Evolutionary conservation across 805 yeast species (phyloP).

Genomic region (Kregervanrija delftensis): DNA sequence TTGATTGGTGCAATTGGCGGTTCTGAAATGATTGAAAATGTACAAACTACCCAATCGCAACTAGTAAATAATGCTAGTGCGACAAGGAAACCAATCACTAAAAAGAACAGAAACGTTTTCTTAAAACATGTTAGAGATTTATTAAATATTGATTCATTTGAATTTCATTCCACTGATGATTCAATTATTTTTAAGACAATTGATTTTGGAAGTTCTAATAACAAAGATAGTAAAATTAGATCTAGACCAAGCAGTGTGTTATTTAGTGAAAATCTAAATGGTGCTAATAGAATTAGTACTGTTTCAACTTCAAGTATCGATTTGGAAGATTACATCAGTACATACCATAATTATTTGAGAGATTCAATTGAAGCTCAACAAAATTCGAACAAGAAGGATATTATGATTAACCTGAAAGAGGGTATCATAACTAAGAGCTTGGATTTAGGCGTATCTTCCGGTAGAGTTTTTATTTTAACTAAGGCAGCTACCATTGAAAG

Average conservation of each 20-base stretch:
- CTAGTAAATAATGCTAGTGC: conserved; percentile 7
- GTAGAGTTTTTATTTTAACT: conserved; percentile 21
- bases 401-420: background rate
- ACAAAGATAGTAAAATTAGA: conserved; percentile 25
- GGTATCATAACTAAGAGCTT: no score
- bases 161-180: conserved; percentile 43
- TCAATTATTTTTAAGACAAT: conserved; percentile 56
- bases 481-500: conserved; percentile 71
- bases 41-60: conserved; percentile 8
- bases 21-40: conserved; percentile 12
- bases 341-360: conserved; percentile 19
- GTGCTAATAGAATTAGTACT: conserved; percentile 27
- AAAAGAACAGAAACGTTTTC: conserved; percentile 35
- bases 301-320: conserved; percentile 29
- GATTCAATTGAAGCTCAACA: conserved; percentile 8
- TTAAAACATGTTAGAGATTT: conserved; percentile 55
- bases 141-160: conserved; percentile 52
- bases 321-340: conserved; percentile 24
- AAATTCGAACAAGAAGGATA: background rate
- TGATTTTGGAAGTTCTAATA: conserved; percentile 7
- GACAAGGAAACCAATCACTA: background rate
- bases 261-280: conserved; percentile 23
- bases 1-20: conserved; percentile 50
- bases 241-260: conserved; percentile 27
- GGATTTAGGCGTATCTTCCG: no score